Conservation (phyloP, 2,329 filamentous ascomycete genomes). For the Fusarium solani-melongenae region DNA sequence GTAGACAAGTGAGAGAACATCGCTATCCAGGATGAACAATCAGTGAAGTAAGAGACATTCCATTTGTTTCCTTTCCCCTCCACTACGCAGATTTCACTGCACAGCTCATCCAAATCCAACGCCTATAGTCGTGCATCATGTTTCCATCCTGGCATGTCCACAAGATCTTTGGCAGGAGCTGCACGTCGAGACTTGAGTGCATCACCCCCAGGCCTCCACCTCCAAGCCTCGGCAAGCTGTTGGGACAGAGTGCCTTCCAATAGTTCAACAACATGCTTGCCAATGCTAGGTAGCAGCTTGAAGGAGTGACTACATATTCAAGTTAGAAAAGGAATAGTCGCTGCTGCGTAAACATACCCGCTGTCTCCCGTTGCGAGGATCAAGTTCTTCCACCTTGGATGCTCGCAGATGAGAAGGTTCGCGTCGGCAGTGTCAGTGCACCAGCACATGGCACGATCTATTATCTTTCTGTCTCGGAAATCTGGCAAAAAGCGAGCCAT, state of each 20-base stretch:
- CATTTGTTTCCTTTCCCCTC: not conserved
- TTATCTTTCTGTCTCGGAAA: not conserved
- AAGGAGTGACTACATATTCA: not conserved
- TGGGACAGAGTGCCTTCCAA: conserved; percentile 3
- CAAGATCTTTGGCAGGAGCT: conserved; percentile 7
- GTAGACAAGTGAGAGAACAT: not conserved
- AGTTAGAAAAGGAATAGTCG: not conserved
- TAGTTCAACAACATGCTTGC: conserved; percentile 12
- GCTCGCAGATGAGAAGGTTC: conserved; percentile 12
- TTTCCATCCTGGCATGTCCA: conserved; percentile 9
- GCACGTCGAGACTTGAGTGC: conserved; percentile 14
- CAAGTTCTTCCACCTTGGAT: conserved; percentile 13
- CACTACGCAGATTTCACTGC: not conserved
- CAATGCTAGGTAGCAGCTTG: conserved; percentile 7
- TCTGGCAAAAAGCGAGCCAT: conserved; percentile 5
- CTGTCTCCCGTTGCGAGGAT: conserved; percentile 13
- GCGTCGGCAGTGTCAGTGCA: conserved; percentile 14
- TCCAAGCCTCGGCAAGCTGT: conserved; percentile 2
- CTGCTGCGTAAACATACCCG: not conserved
- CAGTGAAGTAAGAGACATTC: not conserved
- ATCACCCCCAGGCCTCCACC: conserved; percentile 10
- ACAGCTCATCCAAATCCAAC: not conserved
- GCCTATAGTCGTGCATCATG: not conserved
- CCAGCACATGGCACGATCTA: conserved; percentile 15
- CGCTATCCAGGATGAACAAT: not conserved